A percentile compares a stretch with the other conserved stretches of the same genome.
These are phyloP conservation scores for Coniferiporia sulphurascens DNA, from an alignment of 1,284 basidiomycete genomes.

Conservation along the genomic window DNA sequence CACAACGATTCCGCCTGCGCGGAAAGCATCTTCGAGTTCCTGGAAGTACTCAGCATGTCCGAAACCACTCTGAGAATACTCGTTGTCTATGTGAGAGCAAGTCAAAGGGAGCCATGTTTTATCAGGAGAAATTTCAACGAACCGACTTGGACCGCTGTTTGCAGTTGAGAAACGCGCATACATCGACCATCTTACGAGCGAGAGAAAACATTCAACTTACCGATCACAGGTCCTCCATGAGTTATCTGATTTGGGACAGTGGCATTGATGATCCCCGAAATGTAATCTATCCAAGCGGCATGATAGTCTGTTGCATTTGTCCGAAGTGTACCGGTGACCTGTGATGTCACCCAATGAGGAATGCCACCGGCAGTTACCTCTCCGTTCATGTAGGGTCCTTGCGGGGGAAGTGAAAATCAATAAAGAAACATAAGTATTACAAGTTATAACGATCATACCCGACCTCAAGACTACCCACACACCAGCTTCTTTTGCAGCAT, in stretches of 20 bases:
- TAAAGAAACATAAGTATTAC: not conserved
- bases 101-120: not conserved
- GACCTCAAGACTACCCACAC: conserved; percentile 45
- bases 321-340: conserved; percentile 60
- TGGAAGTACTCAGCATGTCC: conserved; percentile 60
- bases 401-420: too few species aligned
- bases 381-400: conserved; percentile 65
- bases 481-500: conserved; percentile 39
- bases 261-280: conserved; percentile 55
- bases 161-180: not conserved
- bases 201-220: conserved; percentile 31
- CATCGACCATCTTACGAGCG: not conserved
- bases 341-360: conserved; percentile 70
- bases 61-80: conserved; percentile 52
- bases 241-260: conserved; percentile 64
- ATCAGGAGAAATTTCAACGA: conserved; percentile 14
- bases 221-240: conserved; percentile 71
- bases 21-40: conserved; percentile 55
- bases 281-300: conserved; percentile 67
- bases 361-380: conserved; percentile 80
- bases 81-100: conserved; percentile 54
- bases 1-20: conserved; percentile 53
- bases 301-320: conserved; percentile 67
- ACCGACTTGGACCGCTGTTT: conserved; percentile 64
- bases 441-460: conserved; percentile 23